Percentiles rank a stretch among this genome's conserved stretches.
phyloP scores from a whole-genome alignment of 345 rosid species.

The Schrenkiella parvula region DNA sequence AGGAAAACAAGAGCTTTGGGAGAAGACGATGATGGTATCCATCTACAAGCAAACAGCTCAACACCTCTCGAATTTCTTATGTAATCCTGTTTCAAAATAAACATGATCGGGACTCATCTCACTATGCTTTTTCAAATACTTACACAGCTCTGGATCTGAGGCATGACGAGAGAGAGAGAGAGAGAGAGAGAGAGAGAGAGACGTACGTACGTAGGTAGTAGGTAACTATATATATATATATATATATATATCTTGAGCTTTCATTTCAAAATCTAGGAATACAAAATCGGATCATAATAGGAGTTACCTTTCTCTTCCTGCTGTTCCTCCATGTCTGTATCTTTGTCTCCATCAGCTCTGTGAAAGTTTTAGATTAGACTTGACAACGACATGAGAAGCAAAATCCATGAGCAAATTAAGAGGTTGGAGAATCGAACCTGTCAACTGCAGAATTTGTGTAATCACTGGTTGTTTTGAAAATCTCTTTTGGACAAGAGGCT shows the following conservation, averaged over 20 bases:
- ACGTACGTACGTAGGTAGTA: too few species aligned
- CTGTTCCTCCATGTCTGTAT: conserved; percentile 40
- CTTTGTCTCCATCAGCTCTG: conserved; percentile 46
- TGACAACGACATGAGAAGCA: neutral
- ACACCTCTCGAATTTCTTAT: conserved; percentile 80
- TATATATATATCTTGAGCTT: too few species aligned
- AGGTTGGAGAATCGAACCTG: conserved; percentile 37
- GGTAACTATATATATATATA: too few species aligned
- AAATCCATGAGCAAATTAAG: neutral
- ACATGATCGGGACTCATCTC: neutral
- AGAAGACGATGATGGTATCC: conserved; percentile 67
- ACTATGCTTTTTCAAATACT: neutral
- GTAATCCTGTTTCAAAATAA: conserved; percentile 46
- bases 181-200: neutral
- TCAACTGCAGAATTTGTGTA: conserved; percentile 31
- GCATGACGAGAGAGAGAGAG: neutral
- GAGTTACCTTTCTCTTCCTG: conserved; percentile 21
- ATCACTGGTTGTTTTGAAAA: conserved; percentile 39
- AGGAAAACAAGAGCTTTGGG: conserved; percentile 90
- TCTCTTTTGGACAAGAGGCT: conserved; percentile 65
- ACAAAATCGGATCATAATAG: neutral
- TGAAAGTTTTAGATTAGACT: neutral
- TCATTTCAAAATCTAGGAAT: neutral
- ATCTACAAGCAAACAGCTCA: conserved; percentile 73
- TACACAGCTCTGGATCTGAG: neutral